Conservation (phyloP, 495 filamentous ascomycete genomes). For the Aspergillus sparsus region DNA sequence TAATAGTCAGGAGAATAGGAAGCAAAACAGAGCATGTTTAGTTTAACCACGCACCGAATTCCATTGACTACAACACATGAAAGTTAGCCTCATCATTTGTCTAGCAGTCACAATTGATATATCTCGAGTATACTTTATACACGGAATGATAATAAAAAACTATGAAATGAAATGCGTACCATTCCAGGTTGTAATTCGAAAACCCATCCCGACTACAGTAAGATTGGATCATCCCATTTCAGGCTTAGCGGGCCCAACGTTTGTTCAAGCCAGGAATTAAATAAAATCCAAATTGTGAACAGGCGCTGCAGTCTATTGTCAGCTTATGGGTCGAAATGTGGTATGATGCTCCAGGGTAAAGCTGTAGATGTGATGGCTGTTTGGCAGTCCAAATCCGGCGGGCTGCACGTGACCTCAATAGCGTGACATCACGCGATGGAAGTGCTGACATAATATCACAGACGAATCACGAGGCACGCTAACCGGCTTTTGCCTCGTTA, state of each 20-base stretch:
- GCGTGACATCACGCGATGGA: constrained; percentile 39
- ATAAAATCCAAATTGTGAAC: not conserved
- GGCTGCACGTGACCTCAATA: constrained; percentile 32
- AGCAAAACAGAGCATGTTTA: not conserved
- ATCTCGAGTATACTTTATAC: not conserved
- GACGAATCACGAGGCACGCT: constrained; percentile 48
- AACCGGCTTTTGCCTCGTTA: constrained; percentile 39
- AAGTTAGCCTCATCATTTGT: constrained; percentile 14
- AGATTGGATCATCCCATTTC: constrained; percentile 24
- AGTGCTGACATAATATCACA: constrained; percentile 41
- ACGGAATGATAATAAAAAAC: not conserved
- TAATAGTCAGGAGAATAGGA: not conserved
- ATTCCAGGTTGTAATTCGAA: constrained; percentile 91
- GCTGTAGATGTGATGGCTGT: not conserved
- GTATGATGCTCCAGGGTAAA: not conserved
- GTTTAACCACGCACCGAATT: constrained; percentile 63
- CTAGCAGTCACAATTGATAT: not conserved
- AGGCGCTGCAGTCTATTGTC: too few relatives aligned
- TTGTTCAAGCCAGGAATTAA: constrained; percentile 4
- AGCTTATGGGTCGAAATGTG: not conserved
- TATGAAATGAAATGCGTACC: constrained; percentile 48
- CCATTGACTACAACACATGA: constrained; percentile 72
- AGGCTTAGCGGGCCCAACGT: not conserved
- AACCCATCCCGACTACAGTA: constrained; percentile 56
- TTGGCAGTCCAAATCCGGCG: not conserved